A percentile compares a stretch with the other conserved stretches of the same genome.
These are phyloP conservation scores for Fusarium kyushuense DNA, from an alignment of 2,329 filamentous ascomycete species.

Conservation along the genomic window DNA sequence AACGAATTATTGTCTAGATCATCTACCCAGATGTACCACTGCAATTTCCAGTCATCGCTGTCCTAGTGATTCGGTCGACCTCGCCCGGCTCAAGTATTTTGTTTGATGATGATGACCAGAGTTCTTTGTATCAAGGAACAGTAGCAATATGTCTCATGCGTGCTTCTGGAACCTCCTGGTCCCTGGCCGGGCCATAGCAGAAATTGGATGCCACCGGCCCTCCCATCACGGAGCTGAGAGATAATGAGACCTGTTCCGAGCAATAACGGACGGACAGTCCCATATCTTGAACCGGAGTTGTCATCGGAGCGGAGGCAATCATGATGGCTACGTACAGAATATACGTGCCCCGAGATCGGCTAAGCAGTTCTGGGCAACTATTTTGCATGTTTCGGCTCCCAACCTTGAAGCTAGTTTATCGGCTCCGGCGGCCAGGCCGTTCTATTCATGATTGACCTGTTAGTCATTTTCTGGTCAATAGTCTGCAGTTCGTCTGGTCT, in stretches of 20 bases:
- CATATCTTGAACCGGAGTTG: neutral
- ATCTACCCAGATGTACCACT: neutral
- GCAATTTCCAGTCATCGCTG: neutral
- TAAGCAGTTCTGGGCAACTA: slow-evolving; percentile 27
- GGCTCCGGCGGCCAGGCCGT: slow-evolving; percentile 23
- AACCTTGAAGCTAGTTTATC: slow-evolving; percentile 21
- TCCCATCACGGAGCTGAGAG: slow-evolving; percentile 9
- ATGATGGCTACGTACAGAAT: neutral
- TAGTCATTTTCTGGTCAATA: neutral
- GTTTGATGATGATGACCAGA: neutral
- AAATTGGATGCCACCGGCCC: slow-evolving; percentile 21
- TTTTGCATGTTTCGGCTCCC: slow-evolving; percentile 12
- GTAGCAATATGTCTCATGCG: neutral
- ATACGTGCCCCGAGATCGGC: slow-evolving; percentile 1
- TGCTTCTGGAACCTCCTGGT: neutral
- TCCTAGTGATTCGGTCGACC: neutral
- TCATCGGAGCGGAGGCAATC: slow-evolving; percentile 1
- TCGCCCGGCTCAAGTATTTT: neutral
- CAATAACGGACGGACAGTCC: neutral
- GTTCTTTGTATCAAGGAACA: neutral
- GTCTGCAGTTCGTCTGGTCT: slow-evolving; percentile 9
- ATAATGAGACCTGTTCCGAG: neutral
- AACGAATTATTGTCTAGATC: neutral
- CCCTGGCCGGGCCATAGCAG: slow-evolving; percentile 12
- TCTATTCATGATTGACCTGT: neutral